Base-by-base conservation (phyloP, 495 filamentous ascomycete genomes). In the Melanomma pulvis-pyrius region DNA sequence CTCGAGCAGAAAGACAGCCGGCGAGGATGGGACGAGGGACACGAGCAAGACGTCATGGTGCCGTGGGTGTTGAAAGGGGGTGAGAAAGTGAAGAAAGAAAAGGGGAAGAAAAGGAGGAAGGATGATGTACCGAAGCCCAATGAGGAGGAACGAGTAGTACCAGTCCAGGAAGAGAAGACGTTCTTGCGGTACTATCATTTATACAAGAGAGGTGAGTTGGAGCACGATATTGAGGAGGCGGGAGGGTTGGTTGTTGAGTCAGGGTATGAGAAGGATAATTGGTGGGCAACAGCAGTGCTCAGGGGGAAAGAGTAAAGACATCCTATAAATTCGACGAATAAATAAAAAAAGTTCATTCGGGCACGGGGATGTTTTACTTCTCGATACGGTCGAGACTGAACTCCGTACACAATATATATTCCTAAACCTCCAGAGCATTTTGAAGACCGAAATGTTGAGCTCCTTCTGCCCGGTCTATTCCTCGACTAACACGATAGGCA, bases 231-330 rank as follows among this genome's bases (percentile, higher is more conserved):
- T 63, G 72, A 74, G 44, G 80, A 78, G 26, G 94, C 91, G 48
- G 92, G 91, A 30, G 94, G 94, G 34, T 75, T 73, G 52, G 85
- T 97, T 19, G 65, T 93, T 46, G 87, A 88, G 67, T 88, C 87
- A 59, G 94, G 94, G 28, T 98, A 97, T 79, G 94, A 98, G 73
- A 94, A 87, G 77, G 94, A 98, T 69, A 98, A 98, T 81, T 98
- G 94, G 94, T 98, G 94, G 93, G 91, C 83, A 34, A 88, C 92
- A 28, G 61, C 57, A 5, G 30, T 21, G 3, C 60, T 28, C 7
- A 63, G 59, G 39, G 19, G 29, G 21, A 4, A 19, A 6, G 25
- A 29, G 53, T 54, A 22, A 41, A 19, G 44, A 28, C n/a, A n/a
- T n/a, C n/a, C n/a, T n/a, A n/a, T n/a, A n/a, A n/a, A n/a, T n/a